Base-by-base conservation (phyloP, 2,329 filamentous ascomycete species). In the Rhytidhysteron rufulum region DNA sequence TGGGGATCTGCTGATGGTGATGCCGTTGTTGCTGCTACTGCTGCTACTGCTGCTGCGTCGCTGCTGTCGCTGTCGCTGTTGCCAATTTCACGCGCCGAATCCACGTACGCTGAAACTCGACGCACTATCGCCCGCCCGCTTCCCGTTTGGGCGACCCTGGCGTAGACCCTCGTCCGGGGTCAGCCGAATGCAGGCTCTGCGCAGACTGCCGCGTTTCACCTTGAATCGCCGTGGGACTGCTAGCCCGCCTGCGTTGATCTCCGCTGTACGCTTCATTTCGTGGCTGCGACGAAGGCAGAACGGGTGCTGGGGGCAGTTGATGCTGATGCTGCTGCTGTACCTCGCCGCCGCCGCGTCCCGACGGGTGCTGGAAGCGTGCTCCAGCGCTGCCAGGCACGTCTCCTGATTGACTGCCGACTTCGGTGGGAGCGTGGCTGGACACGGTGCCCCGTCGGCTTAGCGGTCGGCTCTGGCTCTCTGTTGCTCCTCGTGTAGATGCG, bases 401-500 rank as follows among this genome's bases (percentile, higher is more conserved):
- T 35, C 44, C 40, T 39, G 53, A 53, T 34, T 55, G 55, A 35
- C 51, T 39, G 21, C 50, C 49, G 19, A 51, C 46, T 42, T 65
- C 61, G 27, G 39, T 34, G 37, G 62, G 51, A 37, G 51, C 53
- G 29, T 60, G 50, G 34, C 58, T 55, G 15, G 58, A 62, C 32
- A 63, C 48, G 3, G 59, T 63, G 19, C 57, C 52, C 22, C 58
- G 55, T 18, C 60, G 54, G 40, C 60, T 63, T 39, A 64, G 22
- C 55, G 57, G 43, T 52, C n/a, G n/a, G n/a, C 51, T 48, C 41
- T 53, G 48, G 47, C 53, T 51, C 42, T 49, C 49, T 34, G 63
- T 60, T 43, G 45, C 43, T 45, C 55, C 62, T 54, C 61, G 53
- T 49, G 61, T 54, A 47, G 79, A 81, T 44, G 79, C 62, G 56